These are phyloP conservation scores for Aspergillus aculeatus DNA, from an alignment of 2,329 filamentous ascomycete species.

Conservation along the genomic window DNA sequence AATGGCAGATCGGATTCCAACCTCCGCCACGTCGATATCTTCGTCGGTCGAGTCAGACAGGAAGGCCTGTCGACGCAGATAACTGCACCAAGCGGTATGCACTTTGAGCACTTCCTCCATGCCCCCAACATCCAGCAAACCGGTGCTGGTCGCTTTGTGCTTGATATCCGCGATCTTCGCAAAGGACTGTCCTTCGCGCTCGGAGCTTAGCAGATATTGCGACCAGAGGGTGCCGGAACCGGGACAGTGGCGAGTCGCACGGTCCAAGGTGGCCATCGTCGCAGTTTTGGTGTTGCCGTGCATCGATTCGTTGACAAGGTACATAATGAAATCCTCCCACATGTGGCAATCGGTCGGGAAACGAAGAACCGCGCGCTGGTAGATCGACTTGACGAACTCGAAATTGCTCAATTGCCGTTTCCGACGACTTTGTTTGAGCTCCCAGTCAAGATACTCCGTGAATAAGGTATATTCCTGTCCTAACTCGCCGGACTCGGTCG, in stretches of 20 bases:
- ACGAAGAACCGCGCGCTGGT: slow-evolving; percentile 71
- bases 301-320: slow-evolving; percentile 58
- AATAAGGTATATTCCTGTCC: slow-evolving; percentile 54
- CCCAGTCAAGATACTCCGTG: slow-evolving; percentile 79
- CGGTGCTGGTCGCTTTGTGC: slow-evolving; percentile 82
- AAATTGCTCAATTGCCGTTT: slow-evolving; percentile 52
- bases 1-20: slow-evolving; percentile 80
- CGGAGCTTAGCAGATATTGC: slow-evolving; percentile 79
- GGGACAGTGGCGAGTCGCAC: slow-evolving; percentile 85
- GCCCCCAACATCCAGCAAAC: slow-evolving; percentile 78
- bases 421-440: slow-evolving; percentile 63
- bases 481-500: slow-evolving; percentile 52
- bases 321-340: slow-evolving; percentile 83
- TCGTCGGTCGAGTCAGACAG: slow-evolving; percentile 71
- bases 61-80: slow-evolving; percentile 82
- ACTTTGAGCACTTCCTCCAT: slow-evolving; percentile 88
- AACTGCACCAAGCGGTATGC: slow-evolving; percentile 92
- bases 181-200: slow-evolving; percentile 73
- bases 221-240: slow-evolving; percentile 93
- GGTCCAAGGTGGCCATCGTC: slow-evolving; percentile 70
- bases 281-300: slow-evolving; percentile 47
- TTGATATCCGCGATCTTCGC: slow-evolving; percentile 85
- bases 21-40: slow-evolving; percentile 83
- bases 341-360: slow-evolving; percentile 71
- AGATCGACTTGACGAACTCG: slow-evolving; percentile 62